These are phyloP conservation scores for Cerrena zonata DNA, from an alignment of 1,284 basidiomycete genomes.

Conservation along the genomic window DNA sequence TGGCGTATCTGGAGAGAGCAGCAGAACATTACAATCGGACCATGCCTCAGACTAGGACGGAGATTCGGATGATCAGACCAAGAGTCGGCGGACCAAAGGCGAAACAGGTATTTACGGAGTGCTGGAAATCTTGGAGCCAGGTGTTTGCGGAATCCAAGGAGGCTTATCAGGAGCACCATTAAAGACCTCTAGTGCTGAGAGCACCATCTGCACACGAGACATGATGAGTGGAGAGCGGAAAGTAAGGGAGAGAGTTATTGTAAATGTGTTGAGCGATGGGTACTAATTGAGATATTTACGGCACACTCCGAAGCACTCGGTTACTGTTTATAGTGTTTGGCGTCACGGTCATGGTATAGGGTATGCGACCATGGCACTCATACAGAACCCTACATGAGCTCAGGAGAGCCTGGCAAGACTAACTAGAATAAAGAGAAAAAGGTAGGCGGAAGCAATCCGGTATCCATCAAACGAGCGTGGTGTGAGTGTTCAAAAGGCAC, in stretches of 20 bases:
- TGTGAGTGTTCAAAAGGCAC: slow-evolving; percentile 30
- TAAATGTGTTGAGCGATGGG: slow-evolving; percentile 4
- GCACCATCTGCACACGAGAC: slow-evolving; percentile 63
- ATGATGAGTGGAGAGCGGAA: slow-evolving; percentile 33
- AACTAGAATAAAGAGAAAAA: slow-evolving; percentile 48
- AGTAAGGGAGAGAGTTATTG: slow-evolving; percentile 3
- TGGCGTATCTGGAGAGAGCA: slow-evolving; percentile 77
- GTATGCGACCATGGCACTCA: slow-evolving; percentile 30
- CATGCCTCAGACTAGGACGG: slow-evolving; percentile 83
- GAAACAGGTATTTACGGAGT: slow-evolving; percentile 83
- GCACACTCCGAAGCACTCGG: slow-evolving; percentile 1
- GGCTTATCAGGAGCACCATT: slow-evolving; percentile 73
- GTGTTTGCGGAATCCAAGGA: slow-evolving; percentile 82
- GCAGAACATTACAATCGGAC: slow-evolving; percentile 87
- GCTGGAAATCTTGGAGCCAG: slow-evolving; percentile 94
- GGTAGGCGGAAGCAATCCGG: slow-evolving; percentile 37
- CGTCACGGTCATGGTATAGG: slow-evolving; percentile 30
- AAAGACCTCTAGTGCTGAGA: slow-evolving; percentile 73
- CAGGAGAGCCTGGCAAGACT: slow-evolving; percentile 22
- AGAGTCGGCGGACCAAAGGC: slow-evolving; percentile 55
- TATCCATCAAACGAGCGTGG: slow-evolving; percentile 61
- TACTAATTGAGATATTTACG: slow-evolving; percentile 4
- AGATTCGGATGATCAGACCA: slow-evolving; percentile 55
- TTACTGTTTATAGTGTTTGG: slow-evolving; percentile 18
- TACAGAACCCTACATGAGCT: slow-evolving; percentile 32